A percentile compares a stretch with the other conserved stretches of the same genome.
Evolutionary conservation across 331 rosid genomes (phyloP).

Genomic region (Dryas integrifolia): DNA sequence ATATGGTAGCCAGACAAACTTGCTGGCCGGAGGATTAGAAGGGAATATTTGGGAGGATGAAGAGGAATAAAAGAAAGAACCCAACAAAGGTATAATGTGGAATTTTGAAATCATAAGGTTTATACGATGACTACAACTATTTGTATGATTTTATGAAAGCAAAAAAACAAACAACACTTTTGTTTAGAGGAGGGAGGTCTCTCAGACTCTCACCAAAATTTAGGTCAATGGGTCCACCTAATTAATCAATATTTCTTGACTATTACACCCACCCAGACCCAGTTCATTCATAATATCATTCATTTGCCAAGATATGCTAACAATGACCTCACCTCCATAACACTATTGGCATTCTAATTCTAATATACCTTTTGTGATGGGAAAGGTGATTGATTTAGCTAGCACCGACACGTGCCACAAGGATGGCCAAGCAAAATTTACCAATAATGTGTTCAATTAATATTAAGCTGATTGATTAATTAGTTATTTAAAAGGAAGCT

Average conservation of each 20-base stretch:
- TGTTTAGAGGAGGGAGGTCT: constrained; percentile 16
- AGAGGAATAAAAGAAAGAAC: constrained; percentile 54
- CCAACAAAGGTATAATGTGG: constrained; percentile 31
- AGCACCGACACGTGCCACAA: not conserved
- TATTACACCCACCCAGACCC: constrained; percentile 43
- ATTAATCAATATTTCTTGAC: constrained; percentile 45
- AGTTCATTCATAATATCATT: not conserved
- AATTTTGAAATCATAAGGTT: constrained; percentile 31
- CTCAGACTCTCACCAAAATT: constrained; percentile 32
- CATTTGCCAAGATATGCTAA: not conserved
- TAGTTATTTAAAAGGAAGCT: no score
- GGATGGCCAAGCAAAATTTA: not conserved
- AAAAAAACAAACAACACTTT: constrained; percentile 84
- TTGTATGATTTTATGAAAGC: constrained; percentile 29
- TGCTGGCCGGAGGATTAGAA: constrained; percentile 52
- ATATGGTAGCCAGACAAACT: constrained; percentile 39
- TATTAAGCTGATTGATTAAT: no score
- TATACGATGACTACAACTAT: constrained; percentile 39
- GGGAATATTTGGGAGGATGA: constrained; percentile 62
- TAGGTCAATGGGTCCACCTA: constrained; percentile 75
- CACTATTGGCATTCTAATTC: not conserved
- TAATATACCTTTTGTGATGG: not conserved
- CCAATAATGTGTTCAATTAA: no score
- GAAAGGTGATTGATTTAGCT: not conserved
- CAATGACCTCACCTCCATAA: not conserved